Conservation (phyloP, 306 rosid genomes). For the Cicer judaicum region DNA sequence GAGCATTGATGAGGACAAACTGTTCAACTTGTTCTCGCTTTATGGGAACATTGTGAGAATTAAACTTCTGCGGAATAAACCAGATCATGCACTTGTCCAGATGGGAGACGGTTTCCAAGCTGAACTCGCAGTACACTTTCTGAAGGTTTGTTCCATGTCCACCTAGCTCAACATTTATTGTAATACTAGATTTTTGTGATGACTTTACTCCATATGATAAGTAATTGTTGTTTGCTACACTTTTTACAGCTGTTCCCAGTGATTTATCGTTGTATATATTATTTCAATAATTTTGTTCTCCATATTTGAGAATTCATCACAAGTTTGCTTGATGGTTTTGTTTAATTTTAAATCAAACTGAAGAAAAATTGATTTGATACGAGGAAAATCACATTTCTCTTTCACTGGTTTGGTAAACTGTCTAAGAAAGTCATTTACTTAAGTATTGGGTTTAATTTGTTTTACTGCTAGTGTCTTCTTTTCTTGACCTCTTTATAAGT, state of each 20-base stretch:
- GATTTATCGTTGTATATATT: not conserved
- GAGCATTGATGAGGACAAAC: conserved; percentile 97
- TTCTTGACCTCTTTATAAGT: not conserved
- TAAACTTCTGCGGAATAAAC: conserved; percentile 93
- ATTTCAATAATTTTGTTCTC: not conserved
- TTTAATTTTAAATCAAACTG: conserved; percentile 16
- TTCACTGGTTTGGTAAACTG: not conserved
- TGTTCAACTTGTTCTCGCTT: conserved; percentile 93
- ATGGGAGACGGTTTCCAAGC: conserved; percentile 99
- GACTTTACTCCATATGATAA: not conserved
- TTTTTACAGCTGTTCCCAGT: not conserved
- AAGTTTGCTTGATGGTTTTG: conserved; percentile 26
- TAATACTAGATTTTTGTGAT: not conserved
- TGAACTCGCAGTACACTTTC: conserved; percentile 92
- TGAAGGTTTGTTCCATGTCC: conserved; percentile 71
- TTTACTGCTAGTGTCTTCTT: not conserved
- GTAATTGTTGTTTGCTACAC: not conserved
- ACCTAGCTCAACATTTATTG: conserved; percentile 17
- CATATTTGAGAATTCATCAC: not conserved
- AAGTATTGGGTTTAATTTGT: not conserved
- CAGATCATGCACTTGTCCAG: conserved; percentile 97
- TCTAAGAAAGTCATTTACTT: not conserved
- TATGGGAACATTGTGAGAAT: conserved; percentile 96
- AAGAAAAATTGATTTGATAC: conserved; percentile 15
- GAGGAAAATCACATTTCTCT: conserved; percentile 21